Base-by-base conservation (phyloP, 768 basidiomycete genomes). In the Amanita polypyramis region DNA sequence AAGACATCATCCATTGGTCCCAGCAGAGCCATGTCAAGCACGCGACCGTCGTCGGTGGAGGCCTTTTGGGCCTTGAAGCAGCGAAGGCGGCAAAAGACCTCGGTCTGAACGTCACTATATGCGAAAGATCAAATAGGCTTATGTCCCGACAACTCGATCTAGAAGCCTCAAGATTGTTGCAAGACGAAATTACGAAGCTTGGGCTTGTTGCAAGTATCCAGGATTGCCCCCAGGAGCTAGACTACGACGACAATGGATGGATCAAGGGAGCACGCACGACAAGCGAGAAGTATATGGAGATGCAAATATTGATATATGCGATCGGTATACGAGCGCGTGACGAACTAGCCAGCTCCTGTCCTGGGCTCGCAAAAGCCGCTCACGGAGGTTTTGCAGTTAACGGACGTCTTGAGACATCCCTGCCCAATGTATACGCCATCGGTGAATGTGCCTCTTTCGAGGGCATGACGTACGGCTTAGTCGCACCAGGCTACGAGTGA, bases 391-490 rank as follows among this genome's bases (percentile, higher is more conserved):
- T 87, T 52, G 56, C 71, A 3, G 77, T 85, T 6, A 68, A 73
- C 25, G 78, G 83, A 49, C 62, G 65, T 44, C 62, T 86, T 40
- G 60, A 67, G 55, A 85, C 83, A 1, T 79, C 72, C 8, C 73
- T 69, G 1, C 56, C 71, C 34, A 75, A 78, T 44, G 73, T 85
- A 5, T 86, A 76, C 53, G 84, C 85, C 5, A 80, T 88, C 41
- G 85, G 85, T 4, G 85, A 86, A 60, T 88, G 85, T 57, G 83
- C 83, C 1, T 70, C 68, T 41, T 87, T 82, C 82, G 68, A 64
- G 45, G 74, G 70, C 2, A 76, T 82, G 34, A 77, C 73, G n/a
- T 86, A 82, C 54, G 85, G 85, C 2, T 66, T 88, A 8, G 83
- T 86, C 55, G 82, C 75, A 2, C 85, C 84, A n/a, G 82, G 84